Base-by-base conservation (phyloP, 176 grass and related monocot species). In the Panicum miliaceum region DNA sequence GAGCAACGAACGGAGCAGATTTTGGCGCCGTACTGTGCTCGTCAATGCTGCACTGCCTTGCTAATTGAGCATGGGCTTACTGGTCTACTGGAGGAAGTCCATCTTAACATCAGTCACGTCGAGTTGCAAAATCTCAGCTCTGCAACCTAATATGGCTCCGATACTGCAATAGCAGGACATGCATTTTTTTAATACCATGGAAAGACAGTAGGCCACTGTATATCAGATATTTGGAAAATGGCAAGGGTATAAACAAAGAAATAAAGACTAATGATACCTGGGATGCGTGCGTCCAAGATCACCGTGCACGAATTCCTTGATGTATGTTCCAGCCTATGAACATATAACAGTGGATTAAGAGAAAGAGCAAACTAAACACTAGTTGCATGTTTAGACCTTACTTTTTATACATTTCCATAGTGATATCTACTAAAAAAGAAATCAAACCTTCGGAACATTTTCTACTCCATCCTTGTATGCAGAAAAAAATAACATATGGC, bases 281-380 rank as follows among this genome's bases (percentile, higher is more conserved):
- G 96, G 96, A n/a, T 90, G 72, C 37, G 96, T 95, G 78, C 96
- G 93, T 57, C 93, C 96, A 80, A 98, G 93, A 89, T 98, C 96
- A 13, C 93, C 93, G 35, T 98, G 96, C 29, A 98, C 93, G 71
- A 95, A 98, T 86, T 95, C 96, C 70, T 94, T 95, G 45, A 98
- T 98, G 87, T 98, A 98, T 84, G 96, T 95, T 79, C 93, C 96
- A 64, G 96, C 96, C 96, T 95, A 84, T 80, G 42, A 75, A 67
- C 63, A 79, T 42, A 82, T 22, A 54, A 22, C 27, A 73, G 71
- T 23, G 15, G 0, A 90, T 86, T 68, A 80, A 4, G 23, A 40
- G 46, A 82, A 66, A 57, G 19, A 64, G 9, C 23, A 76, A 40
- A 15, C 63, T 25, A 2, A 68, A 61, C 3, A 80, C 7, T 20